A percentile compares a stretch with the other conserved stretches of the same genome.
Conservation (phyloP, 1,284 basidiomycete genomes). For the Papiliotrema fonsecae region DNA sequence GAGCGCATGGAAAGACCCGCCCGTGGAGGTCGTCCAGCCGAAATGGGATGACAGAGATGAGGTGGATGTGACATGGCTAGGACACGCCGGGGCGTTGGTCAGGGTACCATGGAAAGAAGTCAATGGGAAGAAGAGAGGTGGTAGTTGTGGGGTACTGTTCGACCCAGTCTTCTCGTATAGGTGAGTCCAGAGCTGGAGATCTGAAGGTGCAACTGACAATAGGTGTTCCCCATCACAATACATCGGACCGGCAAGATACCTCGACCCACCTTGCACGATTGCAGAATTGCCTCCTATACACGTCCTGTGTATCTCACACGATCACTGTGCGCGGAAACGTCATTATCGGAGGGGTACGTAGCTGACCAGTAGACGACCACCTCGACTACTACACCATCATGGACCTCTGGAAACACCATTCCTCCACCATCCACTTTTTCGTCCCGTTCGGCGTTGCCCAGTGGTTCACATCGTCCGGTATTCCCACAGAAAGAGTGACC, state of each 20-base stretch:
- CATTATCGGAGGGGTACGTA: background rate
- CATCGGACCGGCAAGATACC: constrained; percentile 41
- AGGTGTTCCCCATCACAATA: constrained; percentile 46
- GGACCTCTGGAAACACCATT: constrained; percentile 41
- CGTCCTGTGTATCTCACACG: constrained; percentile 43
- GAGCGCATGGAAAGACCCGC: constrained; percentile 44
- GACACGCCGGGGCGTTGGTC: constrained; percentile 42
- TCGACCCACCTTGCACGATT: constrained; percentile 42
- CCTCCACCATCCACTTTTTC: constrained; percentile 43
- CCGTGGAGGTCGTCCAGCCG: constrained; percentile 34
- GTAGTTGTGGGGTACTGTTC: constrained; percentile 39
- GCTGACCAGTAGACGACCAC: constrained; percentile 40
- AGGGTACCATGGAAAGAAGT: constrained; percentile 35
- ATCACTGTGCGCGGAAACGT: constrained; percentile 39
- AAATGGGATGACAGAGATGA: constrained; percentile 26
- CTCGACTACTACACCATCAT: constrained; percentile 46
- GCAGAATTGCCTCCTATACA: constrained; percentile 43
- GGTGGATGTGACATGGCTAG: constrained; percentile 44
- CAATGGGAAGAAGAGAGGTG: constrained; percentile 13
- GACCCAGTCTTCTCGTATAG: constrained; percentile 48
- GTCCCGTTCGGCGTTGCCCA: constrained; percentile 42
- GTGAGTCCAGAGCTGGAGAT: constrained; percentile 16
- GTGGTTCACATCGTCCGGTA: constrained; percentile 41
- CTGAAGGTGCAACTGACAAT: background rate
- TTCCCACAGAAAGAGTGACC: constrained; percentile 37